Conservation (phyloP, 2,329 filamentous ascomycete genomes). For the Phialophora macrospora region DNA sequence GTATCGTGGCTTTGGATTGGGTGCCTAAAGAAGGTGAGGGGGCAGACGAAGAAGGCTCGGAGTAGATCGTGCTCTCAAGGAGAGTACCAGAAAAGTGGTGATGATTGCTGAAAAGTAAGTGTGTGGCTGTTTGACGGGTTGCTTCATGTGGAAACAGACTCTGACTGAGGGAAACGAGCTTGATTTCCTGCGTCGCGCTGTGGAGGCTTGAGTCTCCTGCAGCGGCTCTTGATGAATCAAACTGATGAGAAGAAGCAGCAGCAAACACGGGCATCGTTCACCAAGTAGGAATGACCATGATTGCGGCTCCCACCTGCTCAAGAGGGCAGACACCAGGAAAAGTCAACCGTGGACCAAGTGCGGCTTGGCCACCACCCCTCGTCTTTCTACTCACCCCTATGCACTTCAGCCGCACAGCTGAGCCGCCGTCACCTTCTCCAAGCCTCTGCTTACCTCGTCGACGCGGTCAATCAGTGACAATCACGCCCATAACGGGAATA, state of each 20-base stretch:
- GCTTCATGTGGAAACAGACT: background rate
- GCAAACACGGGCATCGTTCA: background rate
- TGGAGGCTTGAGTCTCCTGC: background rate
- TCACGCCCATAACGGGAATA: constrained; percentile 17
- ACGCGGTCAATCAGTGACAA: background rate
- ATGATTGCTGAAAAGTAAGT: background rate
- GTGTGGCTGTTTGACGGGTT: background rate
- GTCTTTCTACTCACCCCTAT: background rate
- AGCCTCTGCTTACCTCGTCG: constrained; percentile 7
- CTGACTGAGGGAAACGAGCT: background rate
- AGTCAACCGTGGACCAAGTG: background rate
- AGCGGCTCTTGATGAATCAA: background rate
- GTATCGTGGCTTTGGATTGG: background rate
- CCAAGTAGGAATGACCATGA: background rate
- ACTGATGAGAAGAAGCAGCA: background rate
- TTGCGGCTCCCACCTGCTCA: background rate
- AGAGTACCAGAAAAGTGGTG: background rate
- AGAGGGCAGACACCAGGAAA: background rate
- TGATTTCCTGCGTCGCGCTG: background rate
- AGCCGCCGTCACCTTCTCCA: constrained; percentile 17
- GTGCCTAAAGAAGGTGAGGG: background rate
- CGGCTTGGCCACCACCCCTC: background rate
- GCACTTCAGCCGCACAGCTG: constrained; percentile 17
- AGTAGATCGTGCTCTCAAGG: background rate
- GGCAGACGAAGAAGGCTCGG: background rate